These are phyloP conservation scores for Trichothecium sympodiale DNA, from an alignment of 2,329 filamentous ascomycete genomes.

Conservation along the genomic window DNA sequence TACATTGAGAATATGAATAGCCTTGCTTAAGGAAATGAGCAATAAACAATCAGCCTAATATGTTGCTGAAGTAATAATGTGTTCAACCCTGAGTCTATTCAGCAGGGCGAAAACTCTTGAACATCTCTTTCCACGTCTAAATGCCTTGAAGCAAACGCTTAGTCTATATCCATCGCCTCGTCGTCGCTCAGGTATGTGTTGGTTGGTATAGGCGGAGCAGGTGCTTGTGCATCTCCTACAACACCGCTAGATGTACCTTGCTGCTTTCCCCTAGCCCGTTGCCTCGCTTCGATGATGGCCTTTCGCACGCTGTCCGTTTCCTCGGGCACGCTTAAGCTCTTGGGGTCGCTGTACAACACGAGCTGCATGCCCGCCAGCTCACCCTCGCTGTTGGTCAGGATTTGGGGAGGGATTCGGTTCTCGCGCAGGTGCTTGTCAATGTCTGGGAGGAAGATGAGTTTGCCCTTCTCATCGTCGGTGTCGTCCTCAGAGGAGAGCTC, in stretches of 20 bases:
- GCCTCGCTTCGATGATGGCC: slow-evolving; percentile 71
- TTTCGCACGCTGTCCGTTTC: slow-evolving; percentile 69
- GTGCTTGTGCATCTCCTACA: not conserved
- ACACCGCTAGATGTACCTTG: not conserved
- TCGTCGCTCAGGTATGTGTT: not conserved
- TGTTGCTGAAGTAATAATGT: too few relatives aligned
- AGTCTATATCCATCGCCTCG: slow-evolving; percentile 1
- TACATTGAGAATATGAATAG: too few relatives aligned
- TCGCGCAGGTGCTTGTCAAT: slow-evolving; percentile 70
- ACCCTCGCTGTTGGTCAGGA: slow-evolving; percentile 47
- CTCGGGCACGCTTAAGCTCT: slow-evolving; percentile 62
- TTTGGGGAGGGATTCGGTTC: slow-evolving; percentile 56
- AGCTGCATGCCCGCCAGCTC: slow-evolving; percentile 56
- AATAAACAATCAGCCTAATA: too few relatives aligned
- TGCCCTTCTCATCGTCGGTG: slow-evolving; percentile 34
- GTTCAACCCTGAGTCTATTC: too few relatives aligned
- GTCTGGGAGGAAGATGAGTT: slow-evolving; percentile 71
- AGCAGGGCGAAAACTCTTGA: too few relatives aligned
- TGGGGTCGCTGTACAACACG: slow-evolving; percentile 74
- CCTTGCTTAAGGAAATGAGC: too few relatives aligned
- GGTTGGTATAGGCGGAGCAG: too few relatives aligned
- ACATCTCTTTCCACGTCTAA: too few relatives aligned
- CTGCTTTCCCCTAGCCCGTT: slow-evolving; percentile 51
- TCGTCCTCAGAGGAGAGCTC: slow-evolving; percentile 57
- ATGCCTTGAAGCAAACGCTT: not conserved